phyloP scores from a whole-genome alignment of 331 rosid genomes.

The Erythrophleum ivorense region DNA sequence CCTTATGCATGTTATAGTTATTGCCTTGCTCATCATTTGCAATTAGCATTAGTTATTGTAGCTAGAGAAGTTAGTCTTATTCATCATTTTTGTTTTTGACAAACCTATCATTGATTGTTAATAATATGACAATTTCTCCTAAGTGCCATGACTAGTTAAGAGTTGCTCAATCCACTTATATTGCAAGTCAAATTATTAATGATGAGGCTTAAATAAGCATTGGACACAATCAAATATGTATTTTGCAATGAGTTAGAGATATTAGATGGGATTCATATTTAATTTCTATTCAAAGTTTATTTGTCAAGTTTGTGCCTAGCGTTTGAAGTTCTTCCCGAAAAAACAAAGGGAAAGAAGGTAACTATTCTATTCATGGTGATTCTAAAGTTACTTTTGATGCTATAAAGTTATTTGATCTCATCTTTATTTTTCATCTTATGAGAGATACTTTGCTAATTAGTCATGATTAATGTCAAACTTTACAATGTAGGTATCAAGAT shows the following conservation, averaged over 20 bases:
- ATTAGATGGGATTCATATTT: slow-evolving; percentile 9
- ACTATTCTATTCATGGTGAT: not conserved
- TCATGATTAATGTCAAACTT: slow-evolving; percentile 1
- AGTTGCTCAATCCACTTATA: not conserved
- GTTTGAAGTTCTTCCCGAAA: not conserved
- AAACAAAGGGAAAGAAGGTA: not conserved
- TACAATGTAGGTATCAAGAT: not conserved
- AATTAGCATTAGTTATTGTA: not conserved
- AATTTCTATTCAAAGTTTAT: not conserved
- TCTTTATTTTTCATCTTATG: slow-evolving; percentile 14
- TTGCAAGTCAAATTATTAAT: not conserved
- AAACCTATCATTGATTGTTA: not conserved
- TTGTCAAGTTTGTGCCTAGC: not conserved
- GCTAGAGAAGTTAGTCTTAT: not conserved
- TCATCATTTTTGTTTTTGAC: not conserved
- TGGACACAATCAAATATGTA: not conserved
- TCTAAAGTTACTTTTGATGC: not conserved
- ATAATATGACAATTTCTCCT: not conserved
- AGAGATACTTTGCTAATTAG: not conserved
- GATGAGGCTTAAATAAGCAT: not conserved
- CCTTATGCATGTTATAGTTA: not conserved
- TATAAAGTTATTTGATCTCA: not conserved
- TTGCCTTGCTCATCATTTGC: not conserved
- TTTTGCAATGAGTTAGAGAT: not conserved
- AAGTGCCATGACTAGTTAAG: not conserved